These are phyloP conservation scores for Spathaspora passalidarum DNA, from an alignment of 805 yeast species.

Conservation along the genomic window DNA sequence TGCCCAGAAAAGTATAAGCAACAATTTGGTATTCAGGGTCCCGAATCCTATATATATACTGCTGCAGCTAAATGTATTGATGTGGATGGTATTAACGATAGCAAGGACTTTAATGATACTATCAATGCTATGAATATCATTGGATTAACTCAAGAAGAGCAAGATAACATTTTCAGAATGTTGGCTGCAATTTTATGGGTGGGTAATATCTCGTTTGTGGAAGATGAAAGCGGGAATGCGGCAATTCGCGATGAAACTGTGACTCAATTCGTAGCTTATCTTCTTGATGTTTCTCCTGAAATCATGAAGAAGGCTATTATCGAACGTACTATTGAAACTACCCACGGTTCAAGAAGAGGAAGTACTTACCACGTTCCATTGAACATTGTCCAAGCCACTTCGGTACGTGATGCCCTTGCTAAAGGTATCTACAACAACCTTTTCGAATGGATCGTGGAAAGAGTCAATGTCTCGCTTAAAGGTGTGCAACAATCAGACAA, in stretches of 20 bases:
- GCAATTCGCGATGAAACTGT: conserved; percentile 80
- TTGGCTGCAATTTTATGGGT: conserved; percentile 89
- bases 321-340: conserved; percentile 85
- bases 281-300: conserved; percentile 74
- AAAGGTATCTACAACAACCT: conserved; percentile 90
- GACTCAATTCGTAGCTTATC: conserved; percentile 91
- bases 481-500: conserved; percentile 44
- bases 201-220: conserved; percentile 84
- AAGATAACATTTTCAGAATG: conserved; percentile 84
- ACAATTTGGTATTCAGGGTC: conserved; percentile 84
- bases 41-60: conserved; percentile 90
- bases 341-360: conserved; percentile 86
- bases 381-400: conserved; percentile 87
- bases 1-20: conserved; percentile 84
- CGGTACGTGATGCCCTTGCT: conserved; percentile 93
- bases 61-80: conserved; percentile 80
- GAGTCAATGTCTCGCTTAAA: conserved; percentile 76
- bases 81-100: conserved; percentile 85
- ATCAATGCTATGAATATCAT: conserved; percentile 82
- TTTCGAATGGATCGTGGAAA: conserved; percentile 93
- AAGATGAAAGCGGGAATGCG: conserved; percentile 85
- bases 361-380: conserved; percentile 93
- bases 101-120: conserved; percentile 75
- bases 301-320: conserved; percentile 64
- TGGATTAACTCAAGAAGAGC: conserved; percentile 79